Percentiles rank a stretch among this genome's conserved stretches.
phyloP scores from a whole-genome alignment of 2,329 filamentous ascomycete species.

The Cytospora piceae region DNA sequence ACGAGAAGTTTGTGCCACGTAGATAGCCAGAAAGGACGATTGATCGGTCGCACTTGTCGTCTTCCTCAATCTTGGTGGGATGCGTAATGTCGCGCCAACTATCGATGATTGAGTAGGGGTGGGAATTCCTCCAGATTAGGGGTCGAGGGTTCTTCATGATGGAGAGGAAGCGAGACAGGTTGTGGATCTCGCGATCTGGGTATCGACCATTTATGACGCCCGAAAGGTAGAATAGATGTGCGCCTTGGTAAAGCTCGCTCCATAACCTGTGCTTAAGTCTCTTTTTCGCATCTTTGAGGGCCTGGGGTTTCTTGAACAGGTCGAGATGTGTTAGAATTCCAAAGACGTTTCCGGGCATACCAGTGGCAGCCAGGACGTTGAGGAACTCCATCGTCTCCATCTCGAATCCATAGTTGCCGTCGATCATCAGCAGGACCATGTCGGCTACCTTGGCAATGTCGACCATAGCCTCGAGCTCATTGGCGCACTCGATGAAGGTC shows the following conservation, averaged over 20 bases:
- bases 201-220: conserved; percentile 97
- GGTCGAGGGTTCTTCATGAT: conserved; percentile 99
- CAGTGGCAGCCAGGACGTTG: conserved; percentile 88
- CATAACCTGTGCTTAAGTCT: conserved; percentile 92
- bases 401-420: conserved; percentile 98
- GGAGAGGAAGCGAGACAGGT: conserved; percentile 89
- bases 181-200: conserved; percentile 94
- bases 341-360: conserved; percentile 98
- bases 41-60: conserved; percentile 87
- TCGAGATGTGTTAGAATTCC: conserved; percentile 96
- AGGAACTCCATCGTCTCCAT: conserved; percentile 99
- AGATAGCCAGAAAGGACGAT: conserved; percentile 93
- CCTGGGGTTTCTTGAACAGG: conserved; percentile 90
- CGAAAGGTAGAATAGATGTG: conserved; percentile 94
- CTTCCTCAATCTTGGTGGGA: conserved; percentile 85
- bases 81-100: conserved; percentile 95
- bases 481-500: conserved; percentile 96
- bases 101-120: conserved; percentile 92
- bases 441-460: conserved; percentile 97
- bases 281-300: conserved; percentile 93
- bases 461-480: conserved; percentile 94
- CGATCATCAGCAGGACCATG: conserved; percentile 96
- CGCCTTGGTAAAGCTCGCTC: conserved; percentile 95
- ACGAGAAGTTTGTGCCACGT: conserved; percentile 90
- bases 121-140: conserved; percentile 94